Evolutionary conservation across 2,329 filamentous ascomycete species (phyloP).

Genomic region (Camptophora hylomeconis): DNA sequence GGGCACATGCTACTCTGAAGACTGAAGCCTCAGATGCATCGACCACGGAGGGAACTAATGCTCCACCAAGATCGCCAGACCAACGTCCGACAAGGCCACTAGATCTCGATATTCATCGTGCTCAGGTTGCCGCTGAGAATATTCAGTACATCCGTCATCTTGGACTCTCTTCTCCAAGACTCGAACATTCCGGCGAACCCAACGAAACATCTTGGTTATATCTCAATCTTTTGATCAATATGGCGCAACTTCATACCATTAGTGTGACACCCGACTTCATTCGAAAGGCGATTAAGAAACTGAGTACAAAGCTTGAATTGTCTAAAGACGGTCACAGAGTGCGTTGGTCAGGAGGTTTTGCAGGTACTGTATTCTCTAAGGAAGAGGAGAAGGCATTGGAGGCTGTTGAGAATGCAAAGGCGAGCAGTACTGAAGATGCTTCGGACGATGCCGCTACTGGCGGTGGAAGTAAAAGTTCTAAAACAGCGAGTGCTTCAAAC

Average conservation of each 20-base stretch:
- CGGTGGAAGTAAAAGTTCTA: constrained; percentile 41
- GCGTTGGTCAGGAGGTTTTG: constrained; percentile 59
- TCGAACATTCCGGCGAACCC: constrained; percentile 1
- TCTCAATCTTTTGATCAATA: constrained; percentile 54
- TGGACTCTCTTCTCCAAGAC: constrained; percentile 13
- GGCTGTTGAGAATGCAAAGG: constrained; percentile 1
- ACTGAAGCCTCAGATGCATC: background rate
- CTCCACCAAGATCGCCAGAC: constrained; percentile 35
- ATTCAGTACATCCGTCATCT: constrained; percentile 38
- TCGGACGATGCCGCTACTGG: constrained; percentile 19
- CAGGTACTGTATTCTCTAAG: constrained; percentile 53
- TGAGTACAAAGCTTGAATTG: constrained; percentile 63
- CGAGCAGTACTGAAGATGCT: constrained; percentile 7
- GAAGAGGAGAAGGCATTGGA: constrained; percentile 26
- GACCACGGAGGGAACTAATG: constrained; percentile 2
- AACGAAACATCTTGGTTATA: constrained; percentile 16
- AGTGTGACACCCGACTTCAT: constrained; percentile 72
- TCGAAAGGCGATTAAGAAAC: constrained; percentile 54
- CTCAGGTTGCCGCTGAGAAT: constrained; percentile 62
- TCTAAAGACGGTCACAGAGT: constrained; percentile 67
- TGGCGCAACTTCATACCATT: constrained; percentile 75
- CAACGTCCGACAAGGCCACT: constrained; percentile 65
- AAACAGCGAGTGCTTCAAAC: constrained; percentile 29
- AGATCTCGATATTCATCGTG: constrained; percentile 67
- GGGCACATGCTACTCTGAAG: background rate